These are phyloP conservation scores for Astrocystis sublimbata DNA, from an alignment of 495 filamentous ascomycete species.

Conservation along the genomic window DNA sequence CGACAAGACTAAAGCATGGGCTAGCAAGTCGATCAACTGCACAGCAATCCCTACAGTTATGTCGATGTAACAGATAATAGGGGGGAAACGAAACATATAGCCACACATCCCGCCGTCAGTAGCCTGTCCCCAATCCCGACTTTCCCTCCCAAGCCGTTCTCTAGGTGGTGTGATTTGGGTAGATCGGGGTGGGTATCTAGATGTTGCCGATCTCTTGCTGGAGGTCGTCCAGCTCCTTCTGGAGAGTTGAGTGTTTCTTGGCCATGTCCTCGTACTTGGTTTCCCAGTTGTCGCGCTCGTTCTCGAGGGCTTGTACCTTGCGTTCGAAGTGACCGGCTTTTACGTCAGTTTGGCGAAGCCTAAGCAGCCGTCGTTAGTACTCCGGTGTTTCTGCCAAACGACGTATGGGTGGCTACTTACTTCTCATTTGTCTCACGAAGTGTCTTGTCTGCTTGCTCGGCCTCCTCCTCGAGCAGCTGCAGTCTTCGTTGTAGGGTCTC, in stretches of 20 bases:
- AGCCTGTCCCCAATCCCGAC: background rate
- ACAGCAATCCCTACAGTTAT: slow-evolving; percentile 7
- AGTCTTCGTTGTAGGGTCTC: slow-evolving; percentile 87
- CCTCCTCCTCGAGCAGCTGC: slow-evolving; percentile 96
- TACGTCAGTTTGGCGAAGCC: slow-evolving; percentile 97
- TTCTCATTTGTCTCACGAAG: slow-evolving; percentile 97
- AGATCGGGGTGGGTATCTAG: slow-evolving; percentile 49
- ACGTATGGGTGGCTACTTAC: too few species aligned
- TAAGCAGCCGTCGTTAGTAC: slow-evolving; percentile 44
- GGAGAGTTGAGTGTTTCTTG: slow-evolving; percentile 77
- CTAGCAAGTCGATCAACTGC: slow-evolving; percentile 10
- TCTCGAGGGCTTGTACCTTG: slow-evolving; percentile 95
- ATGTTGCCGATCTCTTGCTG: slow-evolving; percentile 87
- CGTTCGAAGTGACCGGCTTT: slow-evolving; percentile 99
- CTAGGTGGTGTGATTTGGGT: background rate
- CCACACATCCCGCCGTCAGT: slow-evolving; percentile 10
- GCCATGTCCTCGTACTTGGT: slow-evolving; percentile 93
- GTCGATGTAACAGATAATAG: slow-evolving; percentile 1
- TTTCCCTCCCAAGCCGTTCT: background rate
- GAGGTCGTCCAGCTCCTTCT: slow-evolving; percentile 92
- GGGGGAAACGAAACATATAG: slow-evolving; percentile 15
- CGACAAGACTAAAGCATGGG: slow-evolving; percentile 14
- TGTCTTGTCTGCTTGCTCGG: slow-evolving; percentile 90
- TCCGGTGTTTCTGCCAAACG: too few species aligned
- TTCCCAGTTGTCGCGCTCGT: slow-evolving; percentile 88